Percentiles rank a stretch among this genome's conserved stretches.
Evolutionary conservation across 2,329 filamentous ascomycete genomes (phyloP).

Genomic region (Aspergillus luchuensis): DNA sequence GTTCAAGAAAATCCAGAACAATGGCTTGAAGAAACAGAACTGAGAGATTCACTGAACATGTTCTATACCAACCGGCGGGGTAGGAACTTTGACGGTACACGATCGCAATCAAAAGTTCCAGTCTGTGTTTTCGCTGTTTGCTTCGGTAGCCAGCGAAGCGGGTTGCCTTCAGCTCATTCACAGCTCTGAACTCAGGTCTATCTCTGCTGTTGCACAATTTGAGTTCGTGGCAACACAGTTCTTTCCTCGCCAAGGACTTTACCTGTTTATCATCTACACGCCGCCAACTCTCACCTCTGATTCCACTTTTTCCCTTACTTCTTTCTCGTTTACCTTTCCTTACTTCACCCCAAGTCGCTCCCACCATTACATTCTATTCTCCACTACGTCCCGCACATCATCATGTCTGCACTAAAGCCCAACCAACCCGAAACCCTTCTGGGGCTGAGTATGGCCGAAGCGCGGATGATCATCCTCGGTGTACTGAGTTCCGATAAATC

Average conservation of each 20-base stretch:
- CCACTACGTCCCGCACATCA: not conserved
- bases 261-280: not conserved
- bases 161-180: not conserved
- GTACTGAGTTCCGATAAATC: slow-evolving; percentile 15
- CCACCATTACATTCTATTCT: not conserved
- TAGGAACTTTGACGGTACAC: not conserved
- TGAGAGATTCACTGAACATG: not conserved
- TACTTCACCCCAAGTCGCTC: not conserved
- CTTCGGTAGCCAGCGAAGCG: not conserved
- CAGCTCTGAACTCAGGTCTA: not conserved
- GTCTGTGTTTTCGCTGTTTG: not conserved
- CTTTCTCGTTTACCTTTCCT: not conserved
- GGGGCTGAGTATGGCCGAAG: slow-evolving; percentile 21
- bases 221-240: not conserved
- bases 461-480: slow-evolving; percentile 24
- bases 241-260: slow-evolving; percentile 1
- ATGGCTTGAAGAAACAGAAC: slow-evolving; percentile 14
- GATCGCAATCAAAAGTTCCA: not conserved
- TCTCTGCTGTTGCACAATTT: not conserved
- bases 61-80: not conserved
- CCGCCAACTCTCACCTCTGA: slow-evolving; percentile 8
- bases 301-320: not conserved
- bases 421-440: slow-evolving; percentile 21
- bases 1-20: slow-evolving; percentile 42
- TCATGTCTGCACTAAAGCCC: slow-evolving; percentile 18